phyloP scores from a whole-genome alignment of 805 yeast genomes.

The Deakozyma indianensis region DNA sequence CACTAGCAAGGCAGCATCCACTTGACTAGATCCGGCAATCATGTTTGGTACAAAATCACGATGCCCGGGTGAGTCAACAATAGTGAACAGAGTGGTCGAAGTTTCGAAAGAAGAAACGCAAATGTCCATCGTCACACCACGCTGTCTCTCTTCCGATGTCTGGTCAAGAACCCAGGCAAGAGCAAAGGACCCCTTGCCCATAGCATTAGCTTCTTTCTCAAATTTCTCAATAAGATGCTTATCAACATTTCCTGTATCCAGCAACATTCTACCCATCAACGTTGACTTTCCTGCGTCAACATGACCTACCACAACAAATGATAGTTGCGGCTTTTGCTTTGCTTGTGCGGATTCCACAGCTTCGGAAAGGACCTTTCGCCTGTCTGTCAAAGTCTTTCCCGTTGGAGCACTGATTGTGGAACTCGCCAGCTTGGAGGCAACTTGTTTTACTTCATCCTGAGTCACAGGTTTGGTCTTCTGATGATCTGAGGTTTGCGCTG shows the following conservation, averaged over 20 bases:
- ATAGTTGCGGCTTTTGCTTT: conserved; percentile 35
- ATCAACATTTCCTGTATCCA: conserved; percentile 54
- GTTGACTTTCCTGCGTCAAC: conserved; percentile 82
- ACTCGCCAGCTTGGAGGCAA: neutral
- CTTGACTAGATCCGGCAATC: conserved; percentile 73
- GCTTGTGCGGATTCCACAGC: conserved; percentile 3
- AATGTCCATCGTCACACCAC: conserved; percentile 73
- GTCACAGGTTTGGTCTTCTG: neutral
- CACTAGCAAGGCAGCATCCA: conserved; percentile 60
- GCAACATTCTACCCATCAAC: conserved; percentile 56
- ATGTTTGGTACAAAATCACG: conserved; percentile 71
- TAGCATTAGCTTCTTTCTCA: conserved; percentile 46
- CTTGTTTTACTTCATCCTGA: neutral
- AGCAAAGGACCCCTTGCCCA: conserved; percentile 69
- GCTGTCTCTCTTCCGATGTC: conserved; percentile 53
- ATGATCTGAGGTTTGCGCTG: conserved; percentile 30
- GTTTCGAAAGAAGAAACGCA: conserved; percentile 58
- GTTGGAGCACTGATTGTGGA: conserved; percentile 1
- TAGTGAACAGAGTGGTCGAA: conserved; percentile 37
- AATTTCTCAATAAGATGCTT: conserved; percentile 47
- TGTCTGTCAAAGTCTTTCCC: neutral
- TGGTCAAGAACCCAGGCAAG: conserved; percentile 81
- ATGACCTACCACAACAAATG: conserved; percentile 76
- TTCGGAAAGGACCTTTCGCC: conserved; percentile 1
- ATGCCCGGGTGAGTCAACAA: conserved; percentile 80